These are phyloP conservation scores for Penicillium taxi DNA, from an alignment of 495 filamentous ascomycete species.

Conservation along the genomic window DNA sequence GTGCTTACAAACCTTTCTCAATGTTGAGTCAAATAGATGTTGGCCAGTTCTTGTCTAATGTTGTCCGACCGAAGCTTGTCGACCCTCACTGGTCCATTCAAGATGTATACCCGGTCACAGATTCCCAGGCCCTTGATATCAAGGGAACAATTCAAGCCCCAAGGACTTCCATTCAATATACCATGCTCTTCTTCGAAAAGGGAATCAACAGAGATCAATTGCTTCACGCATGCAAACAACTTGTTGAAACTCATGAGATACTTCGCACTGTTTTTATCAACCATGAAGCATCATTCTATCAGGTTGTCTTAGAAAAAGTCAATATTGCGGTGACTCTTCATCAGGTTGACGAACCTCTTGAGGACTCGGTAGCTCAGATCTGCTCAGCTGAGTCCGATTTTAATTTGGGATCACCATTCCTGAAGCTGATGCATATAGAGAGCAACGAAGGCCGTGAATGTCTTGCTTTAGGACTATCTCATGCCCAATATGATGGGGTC, in stretches of 20 bases:
- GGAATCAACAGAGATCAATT: constrained; percentile 23
- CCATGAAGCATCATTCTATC: constrained; percentile 35
- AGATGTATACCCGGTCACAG: constrained; percentile 27
- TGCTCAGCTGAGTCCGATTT: constrained; percentile 36
- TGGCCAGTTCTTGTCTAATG: constrained; percentile 18
- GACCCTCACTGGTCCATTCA: constrained; percentile 24
- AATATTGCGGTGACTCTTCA: constrained; percentile 24
- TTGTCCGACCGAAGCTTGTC: constrained; percentile 23
- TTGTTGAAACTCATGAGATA: constrained; percentile 51
- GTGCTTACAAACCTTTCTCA: constrained; percentile 28
- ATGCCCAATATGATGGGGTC: constrained; percentile 62
- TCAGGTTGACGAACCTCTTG: constrained; percentile 27
- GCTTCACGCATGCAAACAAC: constrained; percentile 25
- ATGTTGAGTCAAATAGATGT: constrained; percentile 26
- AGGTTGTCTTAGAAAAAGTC: constrained; percentile 46
- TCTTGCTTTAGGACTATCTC: constrained; percentile 53
- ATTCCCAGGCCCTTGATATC: constrained; percentile 42
- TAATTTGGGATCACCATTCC: constrained; percentile 48
- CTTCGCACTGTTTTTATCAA: constrained; percentile 60
- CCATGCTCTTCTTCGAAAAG: constrained; percentile 30
- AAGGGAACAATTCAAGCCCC: constrained; percentile 42
- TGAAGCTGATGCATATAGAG: constrained; percentile 44
- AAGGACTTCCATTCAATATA: constrained; percentile 41
- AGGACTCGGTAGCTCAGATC: constrained; percentile 32
- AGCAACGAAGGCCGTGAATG: constrained; percentile 30